Evolutionary conservation across 139 green algal genomes (phyloP), one percentile per base, ranked within the genome.

Genomic region (Chlamydomonas sp.): DNA sequence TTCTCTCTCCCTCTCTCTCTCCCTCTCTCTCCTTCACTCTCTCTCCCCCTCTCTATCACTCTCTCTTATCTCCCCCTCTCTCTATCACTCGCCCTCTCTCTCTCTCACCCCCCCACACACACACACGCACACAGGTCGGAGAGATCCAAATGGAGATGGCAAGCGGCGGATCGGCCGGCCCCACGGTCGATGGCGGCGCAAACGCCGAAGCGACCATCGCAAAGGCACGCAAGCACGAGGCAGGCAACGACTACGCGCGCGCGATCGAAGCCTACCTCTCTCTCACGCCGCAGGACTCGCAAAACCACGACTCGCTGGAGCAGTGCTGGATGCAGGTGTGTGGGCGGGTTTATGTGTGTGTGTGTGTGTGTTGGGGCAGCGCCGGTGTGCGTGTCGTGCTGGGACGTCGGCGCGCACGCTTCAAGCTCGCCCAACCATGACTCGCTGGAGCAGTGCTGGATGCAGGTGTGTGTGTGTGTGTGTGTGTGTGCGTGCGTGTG

Each of bases 241-340:
- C 67, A 4, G 77, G 77, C 67, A 83, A 87, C 10, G 81, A 92
- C 70, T 93, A 81, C 54, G 70, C 76, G 5, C 72, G 78, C 29
- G 89, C 89, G 24, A 90, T 96, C n/a, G 89, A 96, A 31, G 71
- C 79, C 3, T 94, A 93, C 76, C 75, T 96, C 26, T 80, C 75
- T 1, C 35, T 92, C 31, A 81, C 48, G 1, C 31, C 35, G 3
- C 50, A 70, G 13, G 73, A 85, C 71, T 84, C 61, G 3, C 39
- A 24, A 29, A 79, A 90, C 38, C 5, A 80, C 26, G 80, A 88
- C 39, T 58, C 69, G 24, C 67, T 91, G 30, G 72, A 90, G 71
- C 26, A 84, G 78, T 75, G 47, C 31, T 67, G 1, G 26, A 20
- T 2, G 30, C 24, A 8, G 13, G 4, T 31, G 66, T 26, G 47